phyloP scores from a whole-genome alignment of 352 stramenopile species.

The Globisporangium cystogenes region DNA sequence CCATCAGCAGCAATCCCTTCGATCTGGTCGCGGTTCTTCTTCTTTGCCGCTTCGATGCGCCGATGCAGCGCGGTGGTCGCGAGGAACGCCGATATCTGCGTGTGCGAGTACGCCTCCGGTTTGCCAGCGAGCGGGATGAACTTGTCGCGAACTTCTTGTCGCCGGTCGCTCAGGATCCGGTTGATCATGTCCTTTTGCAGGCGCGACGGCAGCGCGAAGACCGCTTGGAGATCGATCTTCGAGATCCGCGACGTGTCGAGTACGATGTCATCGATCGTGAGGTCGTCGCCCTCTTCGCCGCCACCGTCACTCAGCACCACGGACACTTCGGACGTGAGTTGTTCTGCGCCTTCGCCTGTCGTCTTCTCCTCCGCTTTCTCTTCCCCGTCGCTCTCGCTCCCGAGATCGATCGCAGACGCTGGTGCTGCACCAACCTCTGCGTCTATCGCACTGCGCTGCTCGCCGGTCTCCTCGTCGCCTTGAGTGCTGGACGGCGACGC shows the following conservation, averaged over 20 bases:
- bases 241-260: slow-evolving; percentile 47
- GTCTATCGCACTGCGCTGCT: neutral
- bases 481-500: neutral
- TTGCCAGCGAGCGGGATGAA: slow-evolving; percentile 95
- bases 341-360: neutral
- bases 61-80: slow-evolving; percentile 89
- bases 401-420: slow-evolving; percentile 8
- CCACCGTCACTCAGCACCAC: slow-evolving; percentile 1
- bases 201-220: slow-evolving; percentile 86
- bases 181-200: slow-evolving; percentile 92
- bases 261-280: slow-evolving; percentile 61
- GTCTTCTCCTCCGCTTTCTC: neutral
- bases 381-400: slow-evolving; percentile 1
- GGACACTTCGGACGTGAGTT: neutral
- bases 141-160: slow-evolving; percentile 88
- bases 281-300: slow-evolving; percentile 20
- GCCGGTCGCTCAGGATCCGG: slow-evolving; percentile 81
- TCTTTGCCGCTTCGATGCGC: slow-evolving; percentile 51
- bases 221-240: slow-evolving; percentile 78
- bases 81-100: slow-evolving; percentile 95
- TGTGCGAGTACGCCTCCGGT: slow-evolving; percentile 92
- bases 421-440: neutral
- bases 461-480: slow-evolving; percentile 6
- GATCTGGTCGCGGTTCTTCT: slow-evolving; percentile 55
- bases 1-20: slow-evolving; percentile 10